Evolutionary conservation across 129 eudicot species (phyloP).

Genomic region (Gnaphalium uliginosum): DNA sequence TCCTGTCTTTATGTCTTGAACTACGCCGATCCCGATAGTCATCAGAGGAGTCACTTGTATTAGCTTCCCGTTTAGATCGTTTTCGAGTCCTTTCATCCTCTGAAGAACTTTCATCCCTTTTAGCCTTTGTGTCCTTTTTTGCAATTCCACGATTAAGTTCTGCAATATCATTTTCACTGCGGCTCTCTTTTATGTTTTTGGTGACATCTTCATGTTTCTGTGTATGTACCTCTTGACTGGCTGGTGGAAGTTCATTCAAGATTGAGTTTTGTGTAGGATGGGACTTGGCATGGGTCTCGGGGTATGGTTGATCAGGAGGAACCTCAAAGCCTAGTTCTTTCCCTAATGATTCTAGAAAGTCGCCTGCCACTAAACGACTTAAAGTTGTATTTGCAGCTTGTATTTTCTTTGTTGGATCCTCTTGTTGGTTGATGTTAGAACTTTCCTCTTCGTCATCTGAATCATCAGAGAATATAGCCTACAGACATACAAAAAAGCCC

Average conservation of each 20-base stretch:
- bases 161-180: not conserved
- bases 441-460: constrained; percentile 71
- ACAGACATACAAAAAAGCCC: constrained; percentile 12
- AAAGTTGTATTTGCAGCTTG: constrained; percentile 81
- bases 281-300: constrained; percentile 31
- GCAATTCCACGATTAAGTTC: constrained; percentile 28
- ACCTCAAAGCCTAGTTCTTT: constrained; percentile 92
- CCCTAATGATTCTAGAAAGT: constrained; percentile 92
- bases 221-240: constrained; percentile 15
- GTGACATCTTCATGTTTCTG: constrained; percentile 10
- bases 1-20: constrained; percentile 63
- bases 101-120: constrained; percentile 45
- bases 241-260: constrained; percentile 26
- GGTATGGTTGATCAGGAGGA: constrained; percentile 69
- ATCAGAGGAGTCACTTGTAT: constrained; percentile 49
- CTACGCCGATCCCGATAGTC: constrained; percentile 44
- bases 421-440: constrained; percentile 39
- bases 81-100: constrained; percentile 66
- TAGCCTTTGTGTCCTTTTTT: constrained; percentile 37
- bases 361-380: constrained; percentile 90
- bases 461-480: constrained; percentile 99
- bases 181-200: constrained; percentile 1
- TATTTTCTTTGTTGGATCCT: constrained; percentile 64
- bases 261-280: constrained; percentile 33
- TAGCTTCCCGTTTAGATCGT: constrained; percentile 47